These are phyloP conservation scores for Aspergillus pseudonomiae DNA, from an alignment of 2,329 filamentous ascomycete genomes.

Conservation along the genomic window DNA sequence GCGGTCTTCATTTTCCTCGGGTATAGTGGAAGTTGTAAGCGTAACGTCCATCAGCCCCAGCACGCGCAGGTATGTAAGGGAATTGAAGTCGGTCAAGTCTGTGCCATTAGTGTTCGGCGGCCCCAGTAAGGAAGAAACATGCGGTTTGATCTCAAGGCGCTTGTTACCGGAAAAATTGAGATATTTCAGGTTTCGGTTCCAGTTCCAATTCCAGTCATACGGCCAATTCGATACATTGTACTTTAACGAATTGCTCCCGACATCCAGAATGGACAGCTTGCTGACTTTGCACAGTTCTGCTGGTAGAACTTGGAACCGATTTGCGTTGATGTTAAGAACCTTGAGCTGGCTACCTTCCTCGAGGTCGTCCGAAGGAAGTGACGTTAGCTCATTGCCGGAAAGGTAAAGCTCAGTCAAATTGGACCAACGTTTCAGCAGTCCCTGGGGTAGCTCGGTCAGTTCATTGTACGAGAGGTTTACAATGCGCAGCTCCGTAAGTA, in stretches of 20 bases:
- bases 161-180: slow-evolving; percentile 97
- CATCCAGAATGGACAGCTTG: slow-evolving; percentile 88
- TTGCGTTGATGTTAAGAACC: slow-evolving; percentile 92
- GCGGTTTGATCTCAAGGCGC: slow-evolving; percentile 82
- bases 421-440: slow-evolving; percentile 86
- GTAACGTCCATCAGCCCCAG: slow-evolving; percentile 98
- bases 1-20: slow-evolving; percentile 91
- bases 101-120: slow-evolving; percentile 57
- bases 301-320: slow-evolving; percentile 95
- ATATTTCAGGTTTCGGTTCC: slow-evolving; percentile 92
- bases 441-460: slow-evolving; percentile 85
- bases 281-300: slow-evolving; percentile 94
- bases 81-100: slow-evolving; percentile 87
- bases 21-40: slow-evolving; percentile 86
- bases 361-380: slow-evolving; percentile 87
- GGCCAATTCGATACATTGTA: slow-evolving; percentile 99
- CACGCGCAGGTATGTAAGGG: slow-evolving; percentile 79
- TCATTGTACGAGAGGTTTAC: slow-evolving; percentile 96
- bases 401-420: slow-evolving; percentile 90
- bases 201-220: slow-evolving; percentile 99
- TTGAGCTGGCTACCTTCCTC: slow-evolving; percentile 87
- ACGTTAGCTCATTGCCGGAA: slow-evolving; percentile 91
- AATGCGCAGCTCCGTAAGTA: slow-evolving; percentile 80
- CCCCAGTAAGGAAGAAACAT: slow-evolving; percentile 57
- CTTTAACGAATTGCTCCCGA: slow-evolving; percentile 91